Evolutionary conservation across 192 early-diverging fungal genomes (phyloP).

Genomic region (Backusella mclennaniae): DNA sequence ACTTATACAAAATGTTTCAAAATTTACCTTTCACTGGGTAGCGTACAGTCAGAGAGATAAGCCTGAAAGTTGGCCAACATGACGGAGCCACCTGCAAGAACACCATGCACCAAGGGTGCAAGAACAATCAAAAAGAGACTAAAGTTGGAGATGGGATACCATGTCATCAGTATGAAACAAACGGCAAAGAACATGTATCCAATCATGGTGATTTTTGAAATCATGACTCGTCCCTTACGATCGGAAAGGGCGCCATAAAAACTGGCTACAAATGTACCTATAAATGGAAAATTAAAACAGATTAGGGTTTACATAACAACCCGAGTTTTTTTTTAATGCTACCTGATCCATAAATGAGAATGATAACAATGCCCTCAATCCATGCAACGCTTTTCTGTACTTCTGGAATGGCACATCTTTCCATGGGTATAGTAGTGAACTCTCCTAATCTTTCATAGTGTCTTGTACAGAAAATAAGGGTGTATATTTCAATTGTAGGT

Average conservation of each 20-base stretch:
- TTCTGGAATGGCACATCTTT: not conserved
- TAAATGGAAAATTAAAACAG: not conserved
- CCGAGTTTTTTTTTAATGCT: not conserved
- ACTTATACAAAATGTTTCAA: too few relatives aligned
- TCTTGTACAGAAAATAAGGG: not conserved
- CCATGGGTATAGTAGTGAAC: not conserved
- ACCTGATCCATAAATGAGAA: not conserved
- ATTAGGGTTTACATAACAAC: not conserved
- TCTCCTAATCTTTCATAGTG: not conserved
- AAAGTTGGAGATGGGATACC: constrained; percentile 1
- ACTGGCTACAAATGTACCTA: constrained; percentile 15
- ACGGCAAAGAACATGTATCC: constrained; percentile 15
- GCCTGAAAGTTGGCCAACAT: constrained; percentile 26
- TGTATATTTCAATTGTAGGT: not conserved
- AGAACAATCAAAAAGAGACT: constrained; percentile 24
- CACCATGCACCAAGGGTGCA: constrained; percentile 22
- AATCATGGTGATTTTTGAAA: constrained; percentile 14
- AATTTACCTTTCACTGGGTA: constrained; percentile 14
- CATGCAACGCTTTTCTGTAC: not conserved
- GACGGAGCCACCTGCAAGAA: constrained; percentile 23
- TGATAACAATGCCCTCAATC: not conserved
- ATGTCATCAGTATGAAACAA: constrained; percentile 1
- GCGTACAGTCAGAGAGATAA: constrained; percentile 34
- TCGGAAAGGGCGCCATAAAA: constrained; percentile 35
- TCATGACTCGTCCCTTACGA: constrained; percentile 19